A percentile compares a stretch with the other conserved stretches of the same genome.
phyloP scores from a whole-genome alignment of 768 basidiomycete species.

The Macrolepiota fuliginosa region DNA sequence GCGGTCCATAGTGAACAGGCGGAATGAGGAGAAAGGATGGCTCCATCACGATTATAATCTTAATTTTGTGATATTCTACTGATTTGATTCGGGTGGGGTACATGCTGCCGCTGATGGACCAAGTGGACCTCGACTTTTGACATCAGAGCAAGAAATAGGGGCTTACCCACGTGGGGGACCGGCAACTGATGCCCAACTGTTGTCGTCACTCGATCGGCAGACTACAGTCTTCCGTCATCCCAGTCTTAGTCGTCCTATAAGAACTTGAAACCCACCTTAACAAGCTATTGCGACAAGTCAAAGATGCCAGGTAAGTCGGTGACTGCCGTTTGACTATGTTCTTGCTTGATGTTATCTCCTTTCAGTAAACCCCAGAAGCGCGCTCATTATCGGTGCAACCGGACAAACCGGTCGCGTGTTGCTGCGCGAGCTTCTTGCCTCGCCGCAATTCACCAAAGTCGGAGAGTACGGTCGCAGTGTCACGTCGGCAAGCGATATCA shows the following conservation, averaged over 20 bases:
- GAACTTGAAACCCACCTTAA: no score
- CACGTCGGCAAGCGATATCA: conserved; percentile 41
- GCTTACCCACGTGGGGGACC: background rate
- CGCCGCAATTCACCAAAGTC: conserved; percentile 52
- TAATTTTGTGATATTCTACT: background rate
- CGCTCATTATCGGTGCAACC: conserved; percentile 76
- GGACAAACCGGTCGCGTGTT: conserved; percentile 66
- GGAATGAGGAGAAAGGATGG: background rate
- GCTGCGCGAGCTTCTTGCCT: conserved; percentile 59
- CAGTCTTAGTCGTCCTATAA: no score
- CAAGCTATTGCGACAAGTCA: no score
- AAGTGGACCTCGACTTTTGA: no score
- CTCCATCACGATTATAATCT: background rate
- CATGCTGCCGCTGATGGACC: no score
- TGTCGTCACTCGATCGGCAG: background rate
- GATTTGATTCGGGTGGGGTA: no score
- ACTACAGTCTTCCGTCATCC: no score
- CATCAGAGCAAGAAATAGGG: no score
- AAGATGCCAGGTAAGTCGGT: background rate
- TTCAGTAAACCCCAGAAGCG: conserved; percentile 32
- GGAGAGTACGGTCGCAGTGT: conserved; percentile 70
- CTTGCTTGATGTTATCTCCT: background rate
- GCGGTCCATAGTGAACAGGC: background rate
- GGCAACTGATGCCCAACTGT: background rate
- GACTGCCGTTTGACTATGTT: no score